Conservation (phyloP, 306 rosid species). For the Quercus dentata region DNA sequence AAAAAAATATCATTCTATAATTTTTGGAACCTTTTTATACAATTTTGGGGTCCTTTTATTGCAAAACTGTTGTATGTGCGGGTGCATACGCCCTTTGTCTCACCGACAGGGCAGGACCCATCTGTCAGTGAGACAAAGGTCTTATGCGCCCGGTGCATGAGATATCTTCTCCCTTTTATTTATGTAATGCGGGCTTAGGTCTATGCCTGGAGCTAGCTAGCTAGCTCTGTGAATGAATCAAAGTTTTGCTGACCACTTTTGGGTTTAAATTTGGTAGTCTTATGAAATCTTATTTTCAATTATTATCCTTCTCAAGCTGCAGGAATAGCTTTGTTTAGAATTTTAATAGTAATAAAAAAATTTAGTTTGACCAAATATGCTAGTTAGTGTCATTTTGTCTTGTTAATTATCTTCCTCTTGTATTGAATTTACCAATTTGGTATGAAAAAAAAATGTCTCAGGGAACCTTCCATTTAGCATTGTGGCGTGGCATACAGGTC, state of each 20-base stretch:
- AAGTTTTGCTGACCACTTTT: not conserved
- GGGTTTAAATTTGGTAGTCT: not conserved
- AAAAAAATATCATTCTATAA: no score
- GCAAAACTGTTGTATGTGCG: no score
- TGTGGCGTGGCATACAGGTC: constrained; percentile 93
- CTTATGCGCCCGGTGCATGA: no score
- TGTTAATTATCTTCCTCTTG: not conserved
- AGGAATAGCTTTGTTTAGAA: not conserved
- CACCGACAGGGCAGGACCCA: no score
- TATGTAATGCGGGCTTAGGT: no score
- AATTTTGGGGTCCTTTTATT: no score
- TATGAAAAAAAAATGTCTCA: constrained; percentile 9
- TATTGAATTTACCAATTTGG: not conserved
- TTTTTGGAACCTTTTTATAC: no score
- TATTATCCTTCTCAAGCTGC: not conserved
- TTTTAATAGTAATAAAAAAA: not conserved
- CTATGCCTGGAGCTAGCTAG: no score
- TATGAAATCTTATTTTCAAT: not conserved
- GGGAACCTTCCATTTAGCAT: constrained; percentile 86
- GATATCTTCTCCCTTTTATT: no score
- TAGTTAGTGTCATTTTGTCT: not conserved
- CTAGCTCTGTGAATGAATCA: not conserved
- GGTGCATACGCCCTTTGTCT: no score
- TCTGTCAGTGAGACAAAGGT: no score
- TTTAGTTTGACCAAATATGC: not conserved